Base-by-base conservation (phyloP, 164 flowering plant species). In the Vitis riparia region DNA sequence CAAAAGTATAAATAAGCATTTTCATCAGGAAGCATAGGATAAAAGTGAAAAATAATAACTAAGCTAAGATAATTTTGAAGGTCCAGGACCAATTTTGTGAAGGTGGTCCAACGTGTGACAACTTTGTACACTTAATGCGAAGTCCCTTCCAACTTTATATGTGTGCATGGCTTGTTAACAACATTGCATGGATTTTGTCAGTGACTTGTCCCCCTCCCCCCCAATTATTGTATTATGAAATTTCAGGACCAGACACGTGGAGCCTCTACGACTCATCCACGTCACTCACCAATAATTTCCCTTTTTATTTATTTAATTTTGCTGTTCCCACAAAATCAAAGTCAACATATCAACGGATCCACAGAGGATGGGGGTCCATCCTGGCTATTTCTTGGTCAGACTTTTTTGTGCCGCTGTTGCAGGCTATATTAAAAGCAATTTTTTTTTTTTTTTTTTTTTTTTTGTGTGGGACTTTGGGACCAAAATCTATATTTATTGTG, bases 291-390 rank as follows among this genome's bases (percentile, higher is more conserved):
- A 11, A 13, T 11, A 11, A 13, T 51, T 13, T 11, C 11, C 4
- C 53, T 11, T 51, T 51, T 11, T 13, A 11, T 11, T 51, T 13
- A 13, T 51, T 51, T 13, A 51, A 23, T 23, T 13, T 51, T 13
- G 8, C 1, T n/a, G 0, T 13, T 53, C 8, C 11, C 11, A n/a
- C n/a, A 53, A 13, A 53, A 53, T 53, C 15, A 53, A 52, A 29
- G 58, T 53, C 59, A 65, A 29, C 59, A 14, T 12, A 65, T 51
- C 48, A 8, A 52, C 15, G 1, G 27, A 5, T 52, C 44, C 3
- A 65, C 8, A 1, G 14, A 55, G 56, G n/a, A 67, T 30, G 51
- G 61, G 68, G 68, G 52, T 37, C 69, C 69, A 67, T 67, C 32
- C 52, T 63, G 17, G 29, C 37, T 30, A 53, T 19, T 14, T 52